A percentile compares a stretch with the other conserved stretches of the same genome.
Conservation (phyloP, 1,139 yeast genomes). For the Kazachstania sp. region DNA sequence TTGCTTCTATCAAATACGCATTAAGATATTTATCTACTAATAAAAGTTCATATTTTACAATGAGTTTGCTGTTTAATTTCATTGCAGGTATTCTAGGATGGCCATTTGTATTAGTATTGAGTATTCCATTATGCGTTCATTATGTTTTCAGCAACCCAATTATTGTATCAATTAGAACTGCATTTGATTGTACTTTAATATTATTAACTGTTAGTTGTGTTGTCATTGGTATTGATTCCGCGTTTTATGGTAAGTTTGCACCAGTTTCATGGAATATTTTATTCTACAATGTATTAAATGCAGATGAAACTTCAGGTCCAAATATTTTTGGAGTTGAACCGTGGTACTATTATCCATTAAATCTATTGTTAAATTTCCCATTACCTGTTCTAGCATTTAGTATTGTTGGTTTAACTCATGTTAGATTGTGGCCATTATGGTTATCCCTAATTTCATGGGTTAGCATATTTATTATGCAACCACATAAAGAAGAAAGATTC, state of each 20-base stretch:
- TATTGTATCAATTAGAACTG: slow-evolving; percentile 25
- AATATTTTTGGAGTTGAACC: slow-evolving; percentile 88
- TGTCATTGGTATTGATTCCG: slow-evolving; percentile 48
- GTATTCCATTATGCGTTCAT: slow-evolving; percentile 46
- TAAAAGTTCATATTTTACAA: slow-evolving; percentile 23
- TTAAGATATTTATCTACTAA: slow-evolving; percentile 24
- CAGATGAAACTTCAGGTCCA: slow-evolving; percentile 68
- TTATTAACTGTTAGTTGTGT: slow-evolving; percentile 31
- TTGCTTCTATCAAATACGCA: slow-evolving; percentile 40
- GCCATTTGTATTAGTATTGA: slow-evolving; percentile 75
- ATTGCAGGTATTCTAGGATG: slow-evolving; percentile 79
- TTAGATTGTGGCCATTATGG: slow-evolving; percentile 29
- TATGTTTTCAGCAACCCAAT: slow-evolving; percentile 21
- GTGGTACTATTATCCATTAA: slow-evolving; percentile 60
- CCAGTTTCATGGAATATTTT: slow-evolving; percentile 80
- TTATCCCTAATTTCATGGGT: slow-evolving; percentile 57
- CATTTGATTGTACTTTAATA: slow-evolving; percentile 30
- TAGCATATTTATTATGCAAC: slow-evolving; percentile 57
- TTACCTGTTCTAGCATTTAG: slow-evolving; percentile 33
- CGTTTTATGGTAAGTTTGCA: slow-evolving; percentile 52
- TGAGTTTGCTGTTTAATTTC: slow-evolving; percentile 38
- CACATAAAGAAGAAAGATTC: slow-evolving; percentile 92
- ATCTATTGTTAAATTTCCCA: slow-evolving; percentile 64
- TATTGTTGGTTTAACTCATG: slow-evolving; percentile 23
- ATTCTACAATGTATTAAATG: slow-evolving; percentile 69